Conservation (phyloP, 495 filamentous ascomycete genomes). For the Penicillium ochrochloron region DNA sequence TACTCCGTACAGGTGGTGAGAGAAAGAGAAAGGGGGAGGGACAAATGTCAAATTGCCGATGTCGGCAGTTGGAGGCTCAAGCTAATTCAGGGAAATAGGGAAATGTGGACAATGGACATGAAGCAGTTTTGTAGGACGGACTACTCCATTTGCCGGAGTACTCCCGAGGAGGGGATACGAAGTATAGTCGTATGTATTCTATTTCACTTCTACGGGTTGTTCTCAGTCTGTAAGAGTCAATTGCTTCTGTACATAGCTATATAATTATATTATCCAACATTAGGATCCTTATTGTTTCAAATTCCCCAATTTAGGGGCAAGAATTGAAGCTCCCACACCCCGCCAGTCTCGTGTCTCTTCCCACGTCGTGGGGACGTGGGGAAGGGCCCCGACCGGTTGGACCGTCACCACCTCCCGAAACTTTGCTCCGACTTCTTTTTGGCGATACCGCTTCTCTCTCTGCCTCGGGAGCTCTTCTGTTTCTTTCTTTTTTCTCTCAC, state of each 20-base stretch:
- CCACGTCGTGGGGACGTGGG: constrained; percentile 24
- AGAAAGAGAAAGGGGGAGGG: not conserved
- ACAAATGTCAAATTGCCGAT: not conserved
- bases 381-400: constrained; percentile 11
- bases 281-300: not conserved
- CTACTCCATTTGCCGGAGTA: not conserved
- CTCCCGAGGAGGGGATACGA: not conserved
- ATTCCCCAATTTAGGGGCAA: not conserved
- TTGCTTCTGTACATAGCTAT: not conserved
- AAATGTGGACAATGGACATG: not conserved
- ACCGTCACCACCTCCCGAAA: constrained; percentile 11
- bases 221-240: not conserved
- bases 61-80: constrained; percentile 4
- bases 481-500: not conserved
- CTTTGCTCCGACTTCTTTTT: not conserved
- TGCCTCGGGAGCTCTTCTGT: not conserved
- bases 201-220: not conserved
- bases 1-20: not conserved
- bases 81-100: not conserved
- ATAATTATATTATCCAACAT: not conserved
- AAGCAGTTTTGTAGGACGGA: not conserved
- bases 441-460: not conserved
- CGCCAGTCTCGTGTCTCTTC: not conserved
- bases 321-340: not conserved
- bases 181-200: not conserved